Evolutionary conservation across 805 yeast species (phyloP).

Genomic region (Yamadazyma paraphyllophila): DNA sequence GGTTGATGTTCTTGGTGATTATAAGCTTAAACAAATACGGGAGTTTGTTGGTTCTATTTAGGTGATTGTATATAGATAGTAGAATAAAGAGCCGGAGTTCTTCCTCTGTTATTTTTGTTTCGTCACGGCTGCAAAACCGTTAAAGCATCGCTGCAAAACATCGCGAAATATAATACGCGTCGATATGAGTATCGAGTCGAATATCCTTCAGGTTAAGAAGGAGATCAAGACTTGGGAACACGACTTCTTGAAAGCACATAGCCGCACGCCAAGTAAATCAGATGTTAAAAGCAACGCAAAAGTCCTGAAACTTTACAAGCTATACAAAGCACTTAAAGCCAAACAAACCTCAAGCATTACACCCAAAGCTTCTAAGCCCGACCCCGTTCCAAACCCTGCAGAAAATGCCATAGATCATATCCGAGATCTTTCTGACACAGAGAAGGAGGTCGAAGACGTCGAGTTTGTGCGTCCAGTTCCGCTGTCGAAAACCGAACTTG

Average conservation of each 20-base stretch:
- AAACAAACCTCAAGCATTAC: background rate
- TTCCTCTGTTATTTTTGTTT: too few species aligned
- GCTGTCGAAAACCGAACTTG: conserved; percentile 45
- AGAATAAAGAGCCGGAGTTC: too few species aligned
- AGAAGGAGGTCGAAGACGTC: conserved; percentile 12
- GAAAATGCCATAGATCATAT: background rate
- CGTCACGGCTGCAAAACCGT: too few species aligned
- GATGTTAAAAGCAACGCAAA: conserved; percentile 32
- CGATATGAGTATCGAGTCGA: conserved; percentile 11
- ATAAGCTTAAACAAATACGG: conserved; percentile 9
- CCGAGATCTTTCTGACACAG: conserved; percentile 11
- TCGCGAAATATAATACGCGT: background rate
- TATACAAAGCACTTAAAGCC: conserved; percentile 22
- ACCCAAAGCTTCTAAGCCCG: background rate
- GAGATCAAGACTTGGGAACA: conserved; percentile 43
- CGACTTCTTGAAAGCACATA: conserved; percentile 25
- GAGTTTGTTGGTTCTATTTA: conserved; percentile 6
- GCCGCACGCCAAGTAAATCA: conserved; percentile 29
- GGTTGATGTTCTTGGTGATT: background rate
- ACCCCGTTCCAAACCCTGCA: background rate
- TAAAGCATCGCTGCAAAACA: background rate
- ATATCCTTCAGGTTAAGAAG: conserved; percentile 19
- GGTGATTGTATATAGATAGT: too few species aligned
- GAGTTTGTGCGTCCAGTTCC: conserved; percentile 4
- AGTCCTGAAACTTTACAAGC: conserved; percentile 31